phyloP scores from a whole-genome alignment of 148 eudicot species.

The Bassia scoparia region DNA sequence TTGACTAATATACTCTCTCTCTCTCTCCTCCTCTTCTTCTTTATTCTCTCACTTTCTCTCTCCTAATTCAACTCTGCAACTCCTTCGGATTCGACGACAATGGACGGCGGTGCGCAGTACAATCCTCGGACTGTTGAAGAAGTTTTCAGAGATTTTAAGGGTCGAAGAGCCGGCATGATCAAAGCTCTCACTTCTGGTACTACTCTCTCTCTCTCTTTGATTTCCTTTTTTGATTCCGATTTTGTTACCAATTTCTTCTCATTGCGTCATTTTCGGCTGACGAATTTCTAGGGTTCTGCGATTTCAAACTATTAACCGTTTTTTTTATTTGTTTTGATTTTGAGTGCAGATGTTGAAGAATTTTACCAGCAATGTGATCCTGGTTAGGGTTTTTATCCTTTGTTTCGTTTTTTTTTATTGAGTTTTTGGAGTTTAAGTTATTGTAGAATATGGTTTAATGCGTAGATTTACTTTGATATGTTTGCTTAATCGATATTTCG shows the following conservation, averaged over 20 bases:
- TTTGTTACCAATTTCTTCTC: neutral
- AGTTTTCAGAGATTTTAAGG: conserved; percentile 54
- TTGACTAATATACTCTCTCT: too few species aligned
- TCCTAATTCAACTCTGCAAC: neutral
- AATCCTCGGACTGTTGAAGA: conserved; percentile 49
- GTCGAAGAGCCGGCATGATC: conserved; percentile 45
- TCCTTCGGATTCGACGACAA: neutral
- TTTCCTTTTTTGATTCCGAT: neutral
- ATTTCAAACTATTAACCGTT: neutral
- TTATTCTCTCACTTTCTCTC: neutral
- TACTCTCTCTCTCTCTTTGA: neutral
- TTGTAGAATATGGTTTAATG: too few species aligned
- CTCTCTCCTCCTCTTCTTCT: neutral
- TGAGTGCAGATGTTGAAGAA: conserved; percentile 41
- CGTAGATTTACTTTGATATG: too few species aligned
- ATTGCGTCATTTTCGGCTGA: neutral
- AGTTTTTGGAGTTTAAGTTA: neutral
- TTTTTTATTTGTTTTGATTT: neutral
- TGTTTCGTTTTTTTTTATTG: neutral
- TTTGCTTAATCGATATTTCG: too few species aligned
- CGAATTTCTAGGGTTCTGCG: neutral
- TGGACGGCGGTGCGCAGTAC: conserved; percentile 6
- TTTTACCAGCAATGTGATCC: conserved; percentile 57
- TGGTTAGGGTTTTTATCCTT: conserved; percentile 27
- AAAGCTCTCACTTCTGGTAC: conserved; percentile 53